Percentiles rank a stretch among this genome's conserved stretches.
Evolutionary conservation across 1,284 basidiomycete genomes (phyloP).

Genomic region (Trametes hirsuta): DNA sequence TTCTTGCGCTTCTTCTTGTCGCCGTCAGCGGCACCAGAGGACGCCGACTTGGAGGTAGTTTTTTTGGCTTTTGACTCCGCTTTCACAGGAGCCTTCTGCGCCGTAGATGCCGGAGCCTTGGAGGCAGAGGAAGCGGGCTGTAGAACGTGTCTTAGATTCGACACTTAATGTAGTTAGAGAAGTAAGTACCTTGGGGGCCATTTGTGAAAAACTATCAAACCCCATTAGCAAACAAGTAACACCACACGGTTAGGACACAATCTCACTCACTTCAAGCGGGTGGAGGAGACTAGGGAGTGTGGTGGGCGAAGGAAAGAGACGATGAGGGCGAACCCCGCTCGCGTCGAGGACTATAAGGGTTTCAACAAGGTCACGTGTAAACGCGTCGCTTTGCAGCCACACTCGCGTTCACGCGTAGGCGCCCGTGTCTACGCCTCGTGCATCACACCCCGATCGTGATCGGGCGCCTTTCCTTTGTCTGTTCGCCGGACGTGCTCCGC

Average conservation of each 20-base stretch:
- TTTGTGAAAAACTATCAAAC: slow-evolving; percentile 18
- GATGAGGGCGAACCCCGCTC: slow-evolving; percentile 7
- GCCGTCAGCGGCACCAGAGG: slow-evolving; percentile 41
- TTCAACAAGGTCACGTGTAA: slow-evolving; percentile 29
- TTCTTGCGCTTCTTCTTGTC: slow-evolving; percentile 66
- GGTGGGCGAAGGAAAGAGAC: slow-evolving; percentile 21
- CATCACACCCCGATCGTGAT: slow-evolving; percentile 6
- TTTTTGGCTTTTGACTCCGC: slow-evolving; percentile 50
- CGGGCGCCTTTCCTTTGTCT: slow-evolving; percentile 1
- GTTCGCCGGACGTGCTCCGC: not conserved
- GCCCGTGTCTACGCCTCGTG: slow-evolving; percentile 2
- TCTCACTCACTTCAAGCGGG: slow-evolving; percentile 11
- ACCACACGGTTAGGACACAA: not conserved
- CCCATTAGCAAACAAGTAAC: not conserved
- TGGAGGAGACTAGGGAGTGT: slow-evolving; percentile 7
- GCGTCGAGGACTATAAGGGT: slow-evolving; percentile 28
- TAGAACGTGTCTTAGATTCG: slow-evolving; percentile 13
- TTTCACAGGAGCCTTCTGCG: slow-evolving; percentile 57
- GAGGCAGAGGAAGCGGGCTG: slow-evolving; percentile 54
- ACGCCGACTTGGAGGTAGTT: slow-evolving; percentile 41
- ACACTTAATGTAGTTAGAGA: slow-evolving; percentile 6
- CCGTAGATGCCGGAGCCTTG: slow-evolving; percentile 56
- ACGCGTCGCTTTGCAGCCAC: slow-evolving; percentile 25
- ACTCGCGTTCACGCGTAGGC: slow-evolving; percentile 22
- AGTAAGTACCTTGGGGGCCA: slow-evolving; percentile 35